phyloP scores from a whole-genome alignment of 2,329 filamentous ascomycete genomes.

The Lasiodiplodia sp. region DNA sequence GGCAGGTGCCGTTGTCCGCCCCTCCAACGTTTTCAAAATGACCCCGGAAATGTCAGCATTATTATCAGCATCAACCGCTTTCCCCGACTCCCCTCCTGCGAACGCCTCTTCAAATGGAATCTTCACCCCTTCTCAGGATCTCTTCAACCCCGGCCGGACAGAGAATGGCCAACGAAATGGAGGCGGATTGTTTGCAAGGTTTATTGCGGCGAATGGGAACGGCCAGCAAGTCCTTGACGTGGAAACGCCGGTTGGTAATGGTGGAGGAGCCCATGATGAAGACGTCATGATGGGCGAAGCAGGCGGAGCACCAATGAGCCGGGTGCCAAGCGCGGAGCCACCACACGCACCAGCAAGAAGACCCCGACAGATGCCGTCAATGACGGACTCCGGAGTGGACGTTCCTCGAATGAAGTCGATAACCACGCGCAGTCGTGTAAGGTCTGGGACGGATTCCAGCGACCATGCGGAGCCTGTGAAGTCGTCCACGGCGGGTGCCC shows the following conservation, averaged over 20 bases:
- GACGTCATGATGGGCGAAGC: conserved; percentile 52
- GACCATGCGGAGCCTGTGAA: conserved; percentile 48
- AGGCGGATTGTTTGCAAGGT: conserved; percentile 48
- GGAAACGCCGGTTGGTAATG: conserved; percentile 58
- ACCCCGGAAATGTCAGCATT: conserved; percentile 68
- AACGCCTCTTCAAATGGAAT: conserved; percentile 20
- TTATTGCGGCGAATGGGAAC: conserved; percentile 40
- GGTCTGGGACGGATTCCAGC: conserved; percentile 49
- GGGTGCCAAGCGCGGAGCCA: conserved; percentile 48
- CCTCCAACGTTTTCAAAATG: conserved; percentile 85
- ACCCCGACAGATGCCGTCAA: conserved; percentile 43
- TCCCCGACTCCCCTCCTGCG: conserved; percentile 32
- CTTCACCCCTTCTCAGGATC: conserved; percentile 50
- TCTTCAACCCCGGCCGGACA: conserved; percentile 50
- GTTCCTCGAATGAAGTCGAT: conserved; percentile 49
- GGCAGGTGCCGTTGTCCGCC: conserved; percentile 77
- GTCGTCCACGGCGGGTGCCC: conserved; percentile 55
- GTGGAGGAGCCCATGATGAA: conserved; percentile 48
- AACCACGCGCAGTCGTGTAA: conserved; percentile 47
- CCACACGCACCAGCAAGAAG: conserved; percentile 57
- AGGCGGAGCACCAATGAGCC: conserved; percentile 41
- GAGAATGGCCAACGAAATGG: conserved; percentile 43
- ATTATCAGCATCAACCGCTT: conserved; percentile 46
- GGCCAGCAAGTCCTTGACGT: conserved; percentile 38
- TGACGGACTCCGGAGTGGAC: conserved; percentile 42